phyloP scores from a whole-genome alignment of 2,329 filamentous ascomycete species.

The Apiospora rasikravindrae region DNA sequence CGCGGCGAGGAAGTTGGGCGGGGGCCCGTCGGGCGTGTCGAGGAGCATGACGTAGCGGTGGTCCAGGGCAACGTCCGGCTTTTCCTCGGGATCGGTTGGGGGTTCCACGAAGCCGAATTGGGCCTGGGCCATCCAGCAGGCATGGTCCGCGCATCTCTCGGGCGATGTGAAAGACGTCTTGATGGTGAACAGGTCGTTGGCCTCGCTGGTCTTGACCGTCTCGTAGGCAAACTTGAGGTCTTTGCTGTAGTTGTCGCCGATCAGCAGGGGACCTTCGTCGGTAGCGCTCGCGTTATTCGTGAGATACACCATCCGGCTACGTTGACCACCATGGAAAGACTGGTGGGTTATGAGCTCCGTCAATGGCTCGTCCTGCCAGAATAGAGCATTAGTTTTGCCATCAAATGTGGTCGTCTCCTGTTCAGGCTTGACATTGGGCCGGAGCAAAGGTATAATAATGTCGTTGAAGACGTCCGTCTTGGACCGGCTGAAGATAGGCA shows the following conservation, averaged over 20 bases:
- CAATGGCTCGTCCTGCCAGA: slow-evolving; percentile 77
- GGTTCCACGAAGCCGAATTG: slow-evolving; percentile 56
- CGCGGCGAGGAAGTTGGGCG: slow-evolving; percentile 63
- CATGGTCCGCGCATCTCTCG: slow-evolving; percentile 51
- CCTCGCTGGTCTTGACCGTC: slow-evolving; percentile 54
- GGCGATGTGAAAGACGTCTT: slow-evolving; percentile 63
- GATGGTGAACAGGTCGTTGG: slow-evolving; percentile 59
- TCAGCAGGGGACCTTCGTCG: slow-evolving; percentile 62
- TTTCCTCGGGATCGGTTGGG: background rate
- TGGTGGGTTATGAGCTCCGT: slow-evolving; percentile 52
- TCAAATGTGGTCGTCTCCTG: slow-evolving; percentile 56
- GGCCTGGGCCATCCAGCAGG: slow-evolving; percentile 53
- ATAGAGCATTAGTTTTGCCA: slow-evolving; percentile 68
- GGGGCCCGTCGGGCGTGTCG: slow-evolving; percentile 73
- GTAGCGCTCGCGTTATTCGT: slow-evolving; percentile 60
- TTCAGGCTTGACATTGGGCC: slow-evolving; percentile 52
- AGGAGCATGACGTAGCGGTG: slow-evolving; percentile 75
- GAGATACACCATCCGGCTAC: slow-evolving; percentile 71
- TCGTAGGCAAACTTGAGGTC: slow-evolving; percentile 58
- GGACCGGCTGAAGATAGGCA: slow-evolving; percentile 78
- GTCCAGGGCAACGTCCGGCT: slow-evolving; percentile 58
- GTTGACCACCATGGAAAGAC: slow-evolving; percentile 69
- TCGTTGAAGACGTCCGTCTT: slow-evolving; percentile 77
- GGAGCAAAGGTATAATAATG: slow-evolving; percentile 72
- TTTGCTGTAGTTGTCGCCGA: background rate